phyloP scores from a whole-genome alignment of 306 rosid genomes.

The Luffa aegyptiaca region DNA sequence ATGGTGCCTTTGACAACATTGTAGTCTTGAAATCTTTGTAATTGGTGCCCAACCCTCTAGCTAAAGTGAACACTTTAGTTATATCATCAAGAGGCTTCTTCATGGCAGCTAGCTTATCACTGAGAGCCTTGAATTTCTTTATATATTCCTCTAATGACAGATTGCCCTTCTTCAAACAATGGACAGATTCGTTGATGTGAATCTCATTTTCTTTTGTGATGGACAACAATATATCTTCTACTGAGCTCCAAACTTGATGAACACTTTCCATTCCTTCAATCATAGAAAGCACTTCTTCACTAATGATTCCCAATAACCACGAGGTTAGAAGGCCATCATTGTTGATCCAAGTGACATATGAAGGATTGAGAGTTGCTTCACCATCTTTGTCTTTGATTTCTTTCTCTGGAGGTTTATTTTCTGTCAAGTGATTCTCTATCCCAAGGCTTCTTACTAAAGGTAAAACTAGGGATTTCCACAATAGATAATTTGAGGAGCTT shows the following conservation, averaged over 20 bases:
- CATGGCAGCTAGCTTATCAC: not conserved
- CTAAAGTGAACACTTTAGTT: not conserved
- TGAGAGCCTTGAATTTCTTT: no score
- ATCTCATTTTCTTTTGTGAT: not conserved
- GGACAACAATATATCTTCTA: not conserved
- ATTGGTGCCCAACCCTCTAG: not conserved
- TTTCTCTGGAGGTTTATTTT: no score
- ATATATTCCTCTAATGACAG: not conserved
- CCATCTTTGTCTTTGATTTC: no score
- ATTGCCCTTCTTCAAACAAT: no score
- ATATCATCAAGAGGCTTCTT: not conserved
- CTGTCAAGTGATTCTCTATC: no score
- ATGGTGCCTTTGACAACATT: not conserved
- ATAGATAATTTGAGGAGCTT: no score
- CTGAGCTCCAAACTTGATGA: not conserved
- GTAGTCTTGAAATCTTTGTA: no score
- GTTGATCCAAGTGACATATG: not conserved
- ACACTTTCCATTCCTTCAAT: not conserved
- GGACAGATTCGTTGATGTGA: not conserved
- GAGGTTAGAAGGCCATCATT: not conserved
- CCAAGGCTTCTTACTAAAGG: no score
- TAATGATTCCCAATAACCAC: not conserved
- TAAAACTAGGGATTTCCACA: no score
- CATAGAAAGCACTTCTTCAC: not conserved
- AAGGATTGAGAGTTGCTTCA: not conserved